Percentiles rank a stretch among this genome's conserved stretches.
Evolutionary conservation across 2,329 filamentous ascomycete species (phyloP).

Genomic region (Penicillium sp.): DNA sequence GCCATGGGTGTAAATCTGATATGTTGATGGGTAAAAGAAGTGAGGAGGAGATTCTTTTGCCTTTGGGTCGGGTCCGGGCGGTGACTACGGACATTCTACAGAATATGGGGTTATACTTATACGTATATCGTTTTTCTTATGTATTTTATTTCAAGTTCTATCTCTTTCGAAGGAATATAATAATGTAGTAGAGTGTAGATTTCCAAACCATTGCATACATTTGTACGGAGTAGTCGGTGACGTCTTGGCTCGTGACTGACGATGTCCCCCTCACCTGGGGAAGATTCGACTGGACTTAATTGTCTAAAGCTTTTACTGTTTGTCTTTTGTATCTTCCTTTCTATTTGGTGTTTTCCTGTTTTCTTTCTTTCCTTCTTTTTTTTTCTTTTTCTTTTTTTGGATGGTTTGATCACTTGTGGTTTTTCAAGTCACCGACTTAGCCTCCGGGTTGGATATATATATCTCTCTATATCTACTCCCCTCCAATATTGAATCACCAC

Average conservation of each 20-base stretch:
- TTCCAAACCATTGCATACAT: not conserved
- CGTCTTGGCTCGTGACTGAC: conserved; percentile 6
- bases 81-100: not conserved
- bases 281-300: not conserved
- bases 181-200: not conserved
- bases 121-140: not conserved
- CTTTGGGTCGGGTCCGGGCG: conserved; percentile 1
- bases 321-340: not conserved
- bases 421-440: not conserved
- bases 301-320: not conserved
- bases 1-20: conserved; percentile 13
- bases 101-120: not conserved
- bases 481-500: not conserved
- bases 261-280: conserved; percentile 1
- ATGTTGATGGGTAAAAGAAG: not conserved
- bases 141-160: not conserved
- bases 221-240: not conserved
- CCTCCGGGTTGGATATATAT: not conserved
- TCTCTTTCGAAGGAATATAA: too few relatives aligned
- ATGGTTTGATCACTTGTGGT: not conserved
- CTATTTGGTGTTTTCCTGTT: too few relatives aligned
- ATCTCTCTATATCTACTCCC: not conserved
- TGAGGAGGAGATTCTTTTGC: not conserved
- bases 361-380: too few relatives aligned
- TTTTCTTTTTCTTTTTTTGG: too few relatives aligned